phyloP scores from a whole-genome alignment of 805 yeast genomes.

The Ogataea naganishii region DNA sequence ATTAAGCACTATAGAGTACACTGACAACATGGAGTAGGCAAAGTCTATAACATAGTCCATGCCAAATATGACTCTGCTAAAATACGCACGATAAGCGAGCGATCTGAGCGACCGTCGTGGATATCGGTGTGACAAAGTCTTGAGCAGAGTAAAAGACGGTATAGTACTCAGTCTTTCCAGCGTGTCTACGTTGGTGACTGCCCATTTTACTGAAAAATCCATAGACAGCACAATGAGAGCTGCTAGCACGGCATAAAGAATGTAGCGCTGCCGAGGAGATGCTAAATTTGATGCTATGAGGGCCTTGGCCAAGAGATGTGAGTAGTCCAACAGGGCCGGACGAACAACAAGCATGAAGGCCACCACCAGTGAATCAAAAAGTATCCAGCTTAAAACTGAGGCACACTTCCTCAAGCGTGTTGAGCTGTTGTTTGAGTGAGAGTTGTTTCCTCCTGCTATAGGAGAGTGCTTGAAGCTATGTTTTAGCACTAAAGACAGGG shows the following conservation, averaged over 20 bases:
- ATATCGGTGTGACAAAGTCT: too few species aligned
- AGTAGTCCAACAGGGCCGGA: slow-evolving; percentile 18
- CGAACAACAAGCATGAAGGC: slow-evolving; percentile 8
- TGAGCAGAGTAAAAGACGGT: too few species aligned
- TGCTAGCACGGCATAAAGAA: slow-evolving; percentile 20
- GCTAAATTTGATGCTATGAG: slow-evolving; percentile 25
- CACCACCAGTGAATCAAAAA: slow-evolving; percentile 12
- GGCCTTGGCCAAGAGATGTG: slow-evolving; percentile 22
- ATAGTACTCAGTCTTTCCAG: too few species aligned
- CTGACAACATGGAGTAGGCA: slow-evolving; percentile 18
- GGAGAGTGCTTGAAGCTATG: slow-evolving; percentile 11
- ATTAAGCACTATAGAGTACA: slow-evolving; percentile 21
- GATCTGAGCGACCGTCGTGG: too few species aligned
- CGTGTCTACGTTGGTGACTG: too few species aligned
- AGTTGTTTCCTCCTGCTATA: neutral
- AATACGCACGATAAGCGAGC: too few species aligned
- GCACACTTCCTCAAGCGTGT: slow-evolving; percentile 4
- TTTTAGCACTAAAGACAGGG: slow-evolving; percentile 17
- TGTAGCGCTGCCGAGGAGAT: slow-evolving; percentile 18
- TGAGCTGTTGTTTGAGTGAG: slow-evolving; percentile 6
- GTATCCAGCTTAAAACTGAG: slow-evolving; percentile 8
- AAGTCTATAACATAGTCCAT: slow-evolving; percentile 20
- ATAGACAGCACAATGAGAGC: slow-evolving; percentile 11
- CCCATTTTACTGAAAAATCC: slow-evolving; percentile 8
- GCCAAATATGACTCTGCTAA: slow-evolving; percentile 11